Evolutionary conservation across 371 early-diverging fungal genomes (phyloP).

Genomic region (Actinomucor elegans): DNA sequence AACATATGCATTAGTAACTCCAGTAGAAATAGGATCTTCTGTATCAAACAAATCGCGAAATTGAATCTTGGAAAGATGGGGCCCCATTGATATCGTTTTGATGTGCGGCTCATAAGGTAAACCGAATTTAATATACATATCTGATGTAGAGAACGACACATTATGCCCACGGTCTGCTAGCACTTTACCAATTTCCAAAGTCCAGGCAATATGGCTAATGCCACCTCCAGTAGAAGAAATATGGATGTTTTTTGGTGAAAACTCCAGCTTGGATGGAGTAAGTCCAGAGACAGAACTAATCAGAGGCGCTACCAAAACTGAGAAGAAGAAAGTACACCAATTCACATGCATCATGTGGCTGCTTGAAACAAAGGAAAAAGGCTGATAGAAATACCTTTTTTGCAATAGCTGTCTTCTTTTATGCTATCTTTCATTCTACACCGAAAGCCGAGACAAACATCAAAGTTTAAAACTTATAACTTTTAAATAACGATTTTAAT

Average conservation of each 20-base stretch:
- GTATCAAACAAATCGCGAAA: slow-evolving; percentile 16
- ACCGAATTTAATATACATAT: slow-evolving; percentile 2
- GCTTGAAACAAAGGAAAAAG: too few relatives aligned
- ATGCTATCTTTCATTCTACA: too few relatives aligned
- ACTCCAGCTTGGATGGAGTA: background rate
- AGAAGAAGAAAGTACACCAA: too few relatives aligned
- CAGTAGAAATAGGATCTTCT: background rate
- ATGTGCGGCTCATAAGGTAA: slow-evolving; percentile 2
- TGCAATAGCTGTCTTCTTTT: too few relatives aligned
- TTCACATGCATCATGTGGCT: too few relatives aligned
- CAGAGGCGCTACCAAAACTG: too few relatives aligned
- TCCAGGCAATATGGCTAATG: slow-evolving; percentile 21
- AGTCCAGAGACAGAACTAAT: too few relatives aligned
- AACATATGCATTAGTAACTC: background rate
- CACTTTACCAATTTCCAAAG: slow-evolving; percentile 18
- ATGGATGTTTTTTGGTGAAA: slow-evolving; percentile 12
- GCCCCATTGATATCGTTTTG: slow-evolving; percentile 9
- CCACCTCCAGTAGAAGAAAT: slow-evolving; percentile 18
- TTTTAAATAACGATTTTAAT: too few relatives aligned
- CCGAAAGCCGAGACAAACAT: too few relatives aligned
- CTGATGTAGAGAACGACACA: slow-evolving; percentile 18
- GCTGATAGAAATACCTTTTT: too few relatives aligned
- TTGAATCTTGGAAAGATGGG: slow-evolving; percentile 1
- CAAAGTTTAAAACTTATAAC: too few relatives aligned
- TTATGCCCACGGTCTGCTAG: slow-evolving; percentile 17